These are phyloP conservation scores for Tricholoma saponaceum DNA, from an alignment of 768 basidiomycete species.

Conservation along the genomic window DNA sequence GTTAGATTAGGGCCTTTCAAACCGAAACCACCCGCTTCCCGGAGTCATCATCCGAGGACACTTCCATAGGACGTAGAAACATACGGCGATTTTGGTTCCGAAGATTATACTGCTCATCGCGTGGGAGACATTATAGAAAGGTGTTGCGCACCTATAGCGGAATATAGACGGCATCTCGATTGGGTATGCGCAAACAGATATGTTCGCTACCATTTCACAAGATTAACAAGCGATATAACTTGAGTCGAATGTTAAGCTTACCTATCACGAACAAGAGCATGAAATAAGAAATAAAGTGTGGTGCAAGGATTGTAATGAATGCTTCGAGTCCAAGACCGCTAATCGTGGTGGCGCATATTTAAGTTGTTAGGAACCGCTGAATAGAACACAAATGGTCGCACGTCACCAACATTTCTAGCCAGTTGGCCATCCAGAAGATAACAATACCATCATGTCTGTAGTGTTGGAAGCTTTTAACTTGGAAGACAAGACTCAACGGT, in stretches of 20 bases:
- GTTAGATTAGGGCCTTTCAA: too few species aligned
- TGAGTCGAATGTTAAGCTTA: conserved; percentile 20
- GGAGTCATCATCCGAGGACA: too few species aligned
- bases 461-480: conserved; percentile 48
- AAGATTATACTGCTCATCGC: conserved; percentile 50
- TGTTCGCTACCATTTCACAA: conserved; percentile 39
- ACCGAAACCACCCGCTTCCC: too few species aligned
- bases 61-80: conserved; percentile 11
- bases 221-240: background rate
- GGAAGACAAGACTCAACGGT: conserved; percentile 55
- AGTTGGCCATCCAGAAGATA: conserved; percentile 67
- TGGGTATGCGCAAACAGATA: conserved; percentile 52
- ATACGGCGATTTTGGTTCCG: conserved; percentile 42
- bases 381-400: conserved; percentile 20
- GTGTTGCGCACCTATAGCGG: conserved; percentile 50
- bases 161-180: conserved; percentile 43
- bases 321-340: conserved; percentile 66
- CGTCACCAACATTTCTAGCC: conserved; percentile 53
- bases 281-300: conserved; percentile 53
- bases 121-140: conserved; percentile 53
- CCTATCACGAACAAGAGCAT: conserved; percentile 63
- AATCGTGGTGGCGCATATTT: background rate
- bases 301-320: conserved; percentile 51
- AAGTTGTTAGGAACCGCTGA: background rate
- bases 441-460: conserved; percentile 50